These are phyloP conservation scores for Pseudonectria foliicola DNA, from an alignment of 2,329 filamentous ascomycete genomes.

Conservation along the genomic window DNA sequence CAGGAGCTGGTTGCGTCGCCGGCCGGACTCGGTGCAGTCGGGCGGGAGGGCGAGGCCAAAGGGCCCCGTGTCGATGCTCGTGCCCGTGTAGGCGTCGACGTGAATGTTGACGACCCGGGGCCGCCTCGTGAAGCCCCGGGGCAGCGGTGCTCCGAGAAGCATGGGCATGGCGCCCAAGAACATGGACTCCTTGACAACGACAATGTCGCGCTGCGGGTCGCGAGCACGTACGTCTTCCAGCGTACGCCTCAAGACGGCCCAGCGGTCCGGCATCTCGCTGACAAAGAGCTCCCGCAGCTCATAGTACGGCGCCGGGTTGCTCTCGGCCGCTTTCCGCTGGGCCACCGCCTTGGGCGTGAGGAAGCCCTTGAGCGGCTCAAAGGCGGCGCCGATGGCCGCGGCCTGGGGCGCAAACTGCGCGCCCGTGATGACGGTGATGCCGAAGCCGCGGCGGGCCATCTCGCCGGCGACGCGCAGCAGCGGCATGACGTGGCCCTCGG, in stretches of 20 bases:
- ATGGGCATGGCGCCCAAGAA: slow-evolving; percentile 33
- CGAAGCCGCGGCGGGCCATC: slow-evolving; percentile 33
- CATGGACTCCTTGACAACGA: slow-evolving; percentile 36
- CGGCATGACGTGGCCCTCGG: slow-evolving; percentile 25
- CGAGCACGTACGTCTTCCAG: slow-evolving; percentile 27
- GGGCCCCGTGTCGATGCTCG: slow-evolving; percentile 32
- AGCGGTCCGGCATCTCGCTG: slow-evolving; percentile 24
- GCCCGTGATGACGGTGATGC: slow-evolving; percentile 35
- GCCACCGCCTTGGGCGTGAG: slow-evolving; percentile 13
- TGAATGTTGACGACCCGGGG: slow-evolving; percentile 34
- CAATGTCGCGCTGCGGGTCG: slow-evolving; percentile 29
- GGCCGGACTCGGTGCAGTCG: slow-evolving; percentile 29
- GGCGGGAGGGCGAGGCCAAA: slow-evolving; percentile 32
- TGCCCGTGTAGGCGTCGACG: slow-evolving; percentile 28
- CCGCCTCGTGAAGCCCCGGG: slow-evolving; percentile 27
- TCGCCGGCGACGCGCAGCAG: slow-evolving; percentile 28
- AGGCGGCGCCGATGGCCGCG: slow-evolving; percentile 31
- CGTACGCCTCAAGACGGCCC: slow-evolving; percentile 25
- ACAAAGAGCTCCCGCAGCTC: slow-evolving; percentile 20
- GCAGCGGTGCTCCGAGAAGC: slow-evolving; percentile 30
- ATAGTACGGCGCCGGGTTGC: slow-evolving; percentile 22
- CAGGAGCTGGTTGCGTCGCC: slow-evolving; percentile 25
- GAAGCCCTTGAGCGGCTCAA: slow-evolving; percentile 16
- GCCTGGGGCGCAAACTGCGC: slow-evolving; percentile 28
- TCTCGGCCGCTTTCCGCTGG: slow-evolving; percentile 8